These are phyloP conservation scores for Aspergillus sp. DNA, from an alignment of 2,329 filamentous ascomycete species.

Conservation along the genomic window DNA sequence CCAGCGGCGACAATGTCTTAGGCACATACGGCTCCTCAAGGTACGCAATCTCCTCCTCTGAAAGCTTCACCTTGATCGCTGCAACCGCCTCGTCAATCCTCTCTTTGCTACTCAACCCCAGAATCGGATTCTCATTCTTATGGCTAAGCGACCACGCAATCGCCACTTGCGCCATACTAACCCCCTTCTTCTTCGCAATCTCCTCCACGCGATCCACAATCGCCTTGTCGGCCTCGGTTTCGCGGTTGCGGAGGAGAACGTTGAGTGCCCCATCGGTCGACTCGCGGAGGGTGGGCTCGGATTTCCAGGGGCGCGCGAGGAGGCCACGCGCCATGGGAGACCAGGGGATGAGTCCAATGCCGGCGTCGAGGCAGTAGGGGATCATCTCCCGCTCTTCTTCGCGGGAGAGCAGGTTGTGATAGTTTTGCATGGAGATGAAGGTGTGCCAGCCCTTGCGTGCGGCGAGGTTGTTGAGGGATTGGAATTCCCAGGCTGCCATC, in stretches of 20 bases:
- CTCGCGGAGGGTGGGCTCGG: constrained; percentile 66
- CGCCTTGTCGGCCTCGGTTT: constrained; percentile 54
- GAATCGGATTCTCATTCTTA: constrained; percentile 61
- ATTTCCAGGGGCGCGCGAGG: constrained; percentile 55
- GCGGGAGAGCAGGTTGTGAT: constrained; percentile 52
- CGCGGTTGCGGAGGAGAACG: constrained; percentile 45
- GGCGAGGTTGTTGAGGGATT: constrained; percentile 54
- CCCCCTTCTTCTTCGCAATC: constrained; percentile 60
- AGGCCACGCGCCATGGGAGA: constrained; percentile 69
- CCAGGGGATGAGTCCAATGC: constrained; percentile 64
- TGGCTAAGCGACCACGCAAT: constrained; percentile 65
- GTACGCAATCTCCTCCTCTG: constrained; percentile 63
- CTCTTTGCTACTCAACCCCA: constrained; percentile 63
- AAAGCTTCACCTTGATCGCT: constrained; percentile 53
- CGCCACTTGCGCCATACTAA: constrained; percentile 67
- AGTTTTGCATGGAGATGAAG: constrained; percentile 58
- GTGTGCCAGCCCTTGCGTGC: constrained; percentile 54
- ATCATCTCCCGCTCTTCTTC: constrained; percentile 46
- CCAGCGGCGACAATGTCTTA: constrained; percentile 43
- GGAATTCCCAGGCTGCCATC: constrained; percentile 59
- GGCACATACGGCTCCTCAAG: constrained; percentile 66
- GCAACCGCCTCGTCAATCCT: constrained; percentile 66
- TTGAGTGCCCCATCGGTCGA: constrained; percentile 50
- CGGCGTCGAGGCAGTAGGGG: constrained; percentile 55
- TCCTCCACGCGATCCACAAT: constrained; percentile 63